Evolutionary conservation across 306 rosid species (phyloP).

Genomic region (Rosa persica): DNA sequence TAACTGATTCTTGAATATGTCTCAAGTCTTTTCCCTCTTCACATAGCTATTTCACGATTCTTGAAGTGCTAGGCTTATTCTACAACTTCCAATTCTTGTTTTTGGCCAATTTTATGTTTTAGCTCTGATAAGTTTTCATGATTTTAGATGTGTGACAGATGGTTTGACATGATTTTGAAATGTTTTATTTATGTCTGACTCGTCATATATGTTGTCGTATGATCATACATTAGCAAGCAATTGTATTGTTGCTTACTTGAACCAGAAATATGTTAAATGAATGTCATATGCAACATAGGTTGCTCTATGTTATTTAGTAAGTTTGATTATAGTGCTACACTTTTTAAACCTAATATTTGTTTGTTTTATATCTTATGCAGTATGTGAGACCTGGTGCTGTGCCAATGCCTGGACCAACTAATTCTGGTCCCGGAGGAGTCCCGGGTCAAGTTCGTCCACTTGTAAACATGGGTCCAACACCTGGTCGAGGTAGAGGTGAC

Average conservation of each 20-base stretch:
- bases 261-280: not conserved
- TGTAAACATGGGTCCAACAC: conserved; percentile 50
- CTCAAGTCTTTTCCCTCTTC: not conserved
- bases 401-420: conserved; percentile 59
- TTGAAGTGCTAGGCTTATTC: not conserved
- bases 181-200: not conserved
- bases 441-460: conserved; percentile 89
- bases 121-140: not conserved
- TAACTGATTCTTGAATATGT: not conserved
- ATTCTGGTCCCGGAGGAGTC: conserved; percentile 70
- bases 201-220: not conserved
- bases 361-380: conserved; percentile 41
- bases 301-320: not conserved
- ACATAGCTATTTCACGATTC: not conserved
- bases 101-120: not conserved
- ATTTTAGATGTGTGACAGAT: not conserved
- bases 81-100: not conserved
- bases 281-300: conserved; percentile 18
- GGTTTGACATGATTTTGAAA: not conserved
- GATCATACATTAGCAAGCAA: not conserved
- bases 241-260: not conserved
- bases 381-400: conserved; percentile 99
- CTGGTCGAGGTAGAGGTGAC: conserved; percentile 98
- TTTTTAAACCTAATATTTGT: conserved; percentile 8
- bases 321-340: not conserved